These are phyloP conservation scores for Trametes pubescens DNA, from an alignment of 1,284 basidiomycete species.

Conservation along the genomic window DNA sequence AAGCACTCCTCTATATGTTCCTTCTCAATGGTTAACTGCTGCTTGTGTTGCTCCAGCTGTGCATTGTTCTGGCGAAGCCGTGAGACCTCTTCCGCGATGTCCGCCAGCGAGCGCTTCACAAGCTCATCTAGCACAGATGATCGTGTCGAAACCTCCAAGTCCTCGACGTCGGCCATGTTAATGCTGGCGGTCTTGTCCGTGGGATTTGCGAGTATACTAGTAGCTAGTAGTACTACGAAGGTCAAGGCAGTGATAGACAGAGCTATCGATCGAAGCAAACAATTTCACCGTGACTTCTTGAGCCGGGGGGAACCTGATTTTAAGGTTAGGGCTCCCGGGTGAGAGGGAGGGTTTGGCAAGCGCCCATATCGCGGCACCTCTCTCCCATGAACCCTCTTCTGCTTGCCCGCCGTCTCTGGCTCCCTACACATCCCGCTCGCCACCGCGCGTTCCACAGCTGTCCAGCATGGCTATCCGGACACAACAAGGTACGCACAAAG, in stretches of 20 bases:
- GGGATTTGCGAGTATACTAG: too few relatives aligned
- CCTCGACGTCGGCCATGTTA: too few relatives aligned
- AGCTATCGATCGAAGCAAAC: too few relatives aligned
- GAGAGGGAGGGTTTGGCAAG: conserved; percentile 4
- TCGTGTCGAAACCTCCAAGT: too few relatives aligned
- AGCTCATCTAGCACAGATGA: conserved; percentile 13
- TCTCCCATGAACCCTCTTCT: conserved; percentile 19
- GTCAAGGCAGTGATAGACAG: too few relatives aligned
- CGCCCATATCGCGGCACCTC: not conserved
- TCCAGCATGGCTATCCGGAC: conserved; percentile 56
- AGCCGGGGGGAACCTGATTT: too few relatives aligned
- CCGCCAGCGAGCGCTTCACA: conserved; percentile 10
- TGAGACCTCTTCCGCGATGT: conserved; percentile 22
- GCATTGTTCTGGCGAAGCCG: conserved; percentile 14
- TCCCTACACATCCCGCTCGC: not conserved
- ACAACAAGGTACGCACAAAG: conserved; percentile 64
- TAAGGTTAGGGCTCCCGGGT: not conserved
- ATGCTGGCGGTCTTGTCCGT: too few relatives aligned
- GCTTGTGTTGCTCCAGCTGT: not conserved
- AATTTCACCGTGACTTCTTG: too few relatives aligned
- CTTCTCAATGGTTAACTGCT: too few relatives aligned
- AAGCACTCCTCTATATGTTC: too few relatives aligned
- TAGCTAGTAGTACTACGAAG: too few relatives aligned
- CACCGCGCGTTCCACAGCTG: conserved; percentile 34
- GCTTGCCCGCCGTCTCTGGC: conserved; percentile 12